Percentiles rank a stretch among this genome's conserved stretches.
Evolutionary conservation across 345 rosid genomes (phyloP).

Genomic region (Moricandia arvensis): DNA sequence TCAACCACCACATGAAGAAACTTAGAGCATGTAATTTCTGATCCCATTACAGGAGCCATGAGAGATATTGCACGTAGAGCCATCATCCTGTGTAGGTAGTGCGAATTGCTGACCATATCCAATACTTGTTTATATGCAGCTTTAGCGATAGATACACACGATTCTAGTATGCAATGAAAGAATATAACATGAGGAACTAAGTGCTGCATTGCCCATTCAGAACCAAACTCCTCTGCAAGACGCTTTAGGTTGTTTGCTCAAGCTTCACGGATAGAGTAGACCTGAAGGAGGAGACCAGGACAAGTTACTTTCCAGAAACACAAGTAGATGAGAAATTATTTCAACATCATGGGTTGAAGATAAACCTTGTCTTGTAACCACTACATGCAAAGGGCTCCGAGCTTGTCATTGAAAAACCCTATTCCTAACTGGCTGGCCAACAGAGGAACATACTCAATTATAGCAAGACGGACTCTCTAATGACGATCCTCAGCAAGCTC

Average conservation of each 20-base stretch:
- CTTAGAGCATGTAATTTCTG: conserved; percentile 85
- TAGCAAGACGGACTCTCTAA: conserved; percentile 96
- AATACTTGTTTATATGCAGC: conserved; percentile 49
- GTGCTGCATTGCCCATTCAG: conserved; percentile 90
- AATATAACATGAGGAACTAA: conserved; percentile 61
- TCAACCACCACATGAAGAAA: conserved; percentile 69
- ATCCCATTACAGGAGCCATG: conserved; percentile 86
- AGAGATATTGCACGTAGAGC: conserved; percentile 72
- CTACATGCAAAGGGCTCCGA: conserved; percentile 93
- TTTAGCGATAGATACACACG: no score
- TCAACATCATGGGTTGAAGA: not conserved
- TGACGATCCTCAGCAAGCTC: conserved; percentile 99
- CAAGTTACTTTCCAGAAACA: conserved; percentile 6
- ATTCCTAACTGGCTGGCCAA: conserved; percentile 95
- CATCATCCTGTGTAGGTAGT: conserved; percentile 90
- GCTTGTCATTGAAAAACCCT: conserved; percentile 89
- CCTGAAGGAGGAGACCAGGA: conserved; percentile 39
- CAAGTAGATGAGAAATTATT: not conserved
- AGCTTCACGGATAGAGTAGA: conserved; percentile 81
- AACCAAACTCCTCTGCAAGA: conserved; percentile 88
- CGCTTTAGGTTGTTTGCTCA: conserved; percentile 83
- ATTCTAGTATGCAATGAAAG: no score
- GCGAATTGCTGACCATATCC: conserved; percentile 74
- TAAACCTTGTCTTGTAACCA: conserved; percentile 96
- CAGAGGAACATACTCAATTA: conserved; percentile 92